These are phyloP conservation scores for Tricholoma bakamatsutake DNA, from an alignment of 768 basidiomycete genomes.

Conservation along the genomic window DNA sequence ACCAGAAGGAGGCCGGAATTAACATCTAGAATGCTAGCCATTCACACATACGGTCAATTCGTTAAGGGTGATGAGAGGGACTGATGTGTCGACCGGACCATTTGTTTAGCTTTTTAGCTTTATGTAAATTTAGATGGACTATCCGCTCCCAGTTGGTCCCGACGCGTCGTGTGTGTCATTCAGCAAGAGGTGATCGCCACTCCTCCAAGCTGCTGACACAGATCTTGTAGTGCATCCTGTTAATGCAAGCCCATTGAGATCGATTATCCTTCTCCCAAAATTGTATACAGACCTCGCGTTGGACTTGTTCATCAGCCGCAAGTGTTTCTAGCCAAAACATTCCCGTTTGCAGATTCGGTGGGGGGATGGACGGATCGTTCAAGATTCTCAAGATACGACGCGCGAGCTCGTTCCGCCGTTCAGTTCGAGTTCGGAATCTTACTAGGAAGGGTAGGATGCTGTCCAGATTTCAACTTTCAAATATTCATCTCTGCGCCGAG, in stretches of 20 bases:
- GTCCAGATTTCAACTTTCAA: background rate
- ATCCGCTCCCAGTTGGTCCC: background rate
- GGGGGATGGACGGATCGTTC: constrained; percentile 5
- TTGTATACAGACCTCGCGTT: constrained; percentile 9
- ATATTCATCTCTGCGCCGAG: background rate
- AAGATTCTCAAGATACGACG: constrained; percentile 16
- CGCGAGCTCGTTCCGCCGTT: constrained; percentile 10
- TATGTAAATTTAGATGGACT: background rate
- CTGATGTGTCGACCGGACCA: no score
- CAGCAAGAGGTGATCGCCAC: constrained; percentile 2
- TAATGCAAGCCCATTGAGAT: background rate
- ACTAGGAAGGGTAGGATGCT: constrained; percentile 10
- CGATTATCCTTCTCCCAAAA: background rate
- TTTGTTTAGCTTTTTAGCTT: background rate
- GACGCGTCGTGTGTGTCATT: background rate
- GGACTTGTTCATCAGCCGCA: background rate
- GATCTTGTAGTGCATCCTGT: constrained; percentile 4
- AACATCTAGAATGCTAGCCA: no score
- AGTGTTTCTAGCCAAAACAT: constrained; percentile 12
- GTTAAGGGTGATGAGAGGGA: no score
- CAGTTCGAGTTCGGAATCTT: constrained; percentile 3
- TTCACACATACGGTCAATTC: no score
- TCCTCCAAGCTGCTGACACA: constrained; percentile 13
- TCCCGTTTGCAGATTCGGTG: constrained; percentile 1
- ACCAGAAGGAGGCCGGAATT: no score